A percentile compares a stretch with the other conserved stretches of the same genome.
Conservation (phyloP, 208 protist species). For the Chromosphaera perkinsii region DNA sequence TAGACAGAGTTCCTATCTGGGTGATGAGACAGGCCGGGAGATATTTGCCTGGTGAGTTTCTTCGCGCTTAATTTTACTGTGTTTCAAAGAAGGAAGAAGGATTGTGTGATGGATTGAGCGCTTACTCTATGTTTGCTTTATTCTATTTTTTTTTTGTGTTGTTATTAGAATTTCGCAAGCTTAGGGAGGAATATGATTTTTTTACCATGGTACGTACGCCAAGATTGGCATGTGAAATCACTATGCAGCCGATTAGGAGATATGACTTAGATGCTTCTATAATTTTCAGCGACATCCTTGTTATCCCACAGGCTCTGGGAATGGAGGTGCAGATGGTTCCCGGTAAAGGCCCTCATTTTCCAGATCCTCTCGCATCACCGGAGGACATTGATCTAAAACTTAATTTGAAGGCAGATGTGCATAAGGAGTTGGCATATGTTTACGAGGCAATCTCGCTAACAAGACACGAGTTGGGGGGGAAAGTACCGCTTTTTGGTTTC, state of each 20-base stretch:
- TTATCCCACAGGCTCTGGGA: slow-evolving; percentile 62
- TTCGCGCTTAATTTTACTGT: background rate
- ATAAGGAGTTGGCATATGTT: slow-evolving; percentile 30
- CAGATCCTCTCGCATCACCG: slow-evolving; percentile 42
- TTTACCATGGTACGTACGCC: slow-evolving; percentile 67
- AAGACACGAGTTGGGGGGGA: slow-evolving; percentile 50
- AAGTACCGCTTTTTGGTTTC: slow-evolving; percentile 74
- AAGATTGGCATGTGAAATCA: slow-evolving; percentile 68
- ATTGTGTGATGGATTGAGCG: too few relatives aligned
- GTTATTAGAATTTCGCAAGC: slow-evolving; percentile 18
- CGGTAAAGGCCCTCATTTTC: slow-evolving; percentile 64
- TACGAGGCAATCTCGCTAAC: slow-evolving; percentile 67
- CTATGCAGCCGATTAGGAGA: slow-evolving; percentile 68
- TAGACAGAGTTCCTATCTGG: slow-evolving; percentile 67
- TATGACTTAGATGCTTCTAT: slow-evolving; percentile 75
- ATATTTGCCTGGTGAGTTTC: slow-evolving; percentile 66
- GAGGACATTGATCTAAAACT: slow-evolving; percentile 19
- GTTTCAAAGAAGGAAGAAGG: too few relatives aligned
- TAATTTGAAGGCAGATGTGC: slow-evolving; percentile 12
- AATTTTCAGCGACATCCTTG: slow-evolving; percentile 80
- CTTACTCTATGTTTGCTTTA: background rate
- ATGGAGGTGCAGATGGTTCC: slow-evolving; percentile 42
- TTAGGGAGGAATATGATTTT: slow-evolving; percentile 32
- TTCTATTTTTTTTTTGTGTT: background rate
- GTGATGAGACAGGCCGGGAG: slow-evolving; percentile 76